Conservation (phyloP, 441 rosid genomes). For the Populus hybrid region DNA sequence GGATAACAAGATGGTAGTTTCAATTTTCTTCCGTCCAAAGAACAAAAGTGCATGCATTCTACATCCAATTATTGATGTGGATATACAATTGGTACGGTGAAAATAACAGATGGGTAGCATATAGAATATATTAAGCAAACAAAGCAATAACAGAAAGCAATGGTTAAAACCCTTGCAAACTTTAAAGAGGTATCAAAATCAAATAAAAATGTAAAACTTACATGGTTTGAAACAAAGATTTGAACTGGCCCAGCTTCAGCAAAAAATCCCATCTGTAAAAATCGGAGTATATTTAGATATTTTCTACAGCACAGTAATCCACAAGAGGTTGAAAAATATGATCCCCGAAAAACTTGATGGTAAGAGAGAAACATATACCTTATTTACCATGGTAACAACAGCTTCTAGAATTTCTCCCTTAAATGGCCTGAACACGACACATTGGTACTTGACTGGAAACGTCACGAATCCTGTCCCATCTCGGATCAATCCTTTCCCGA, state of each 20-base stretch:
- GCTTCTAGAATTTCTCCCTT: slow-evolving; percentile 92
- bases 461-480: slow-evolving; percentile 90
- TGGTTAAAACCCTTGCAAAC: no score
- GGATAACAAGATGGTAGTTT: neutral
- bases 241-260: slow-evolving; percentile 97
- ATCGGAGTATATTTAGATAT: neutral
- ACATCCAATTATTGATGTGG: neutral
- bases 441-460: slow-evolving; percentile 82
- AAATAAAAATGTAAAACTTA: slow-evolving; percentile 28
- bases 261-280: slow-evolving; percentile 84
- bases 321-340: neutral
- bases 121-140: neutral
- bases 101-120: neutral
- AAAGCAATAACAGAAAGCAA: neutral
- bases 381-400: slow-evolving; percentile 90
- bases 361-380: slow-evolving; percentile 35
- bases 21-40: neutral
- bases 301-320: neutral
- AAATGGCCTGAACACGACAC: slow-evolving; percentile 88
- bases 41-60: neutral
- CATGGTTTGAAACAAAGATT: slow-evolving; percentile 92
- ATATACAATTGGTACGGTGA: neutral
- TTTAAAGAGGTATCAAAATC: neutral
- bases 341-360: neutral
- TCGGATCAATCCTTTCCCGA: slow-evolving; percentile 85